Conservation (phyloP, 73 alveolate genomes). For the Paramecium sonneborni region DNA sequence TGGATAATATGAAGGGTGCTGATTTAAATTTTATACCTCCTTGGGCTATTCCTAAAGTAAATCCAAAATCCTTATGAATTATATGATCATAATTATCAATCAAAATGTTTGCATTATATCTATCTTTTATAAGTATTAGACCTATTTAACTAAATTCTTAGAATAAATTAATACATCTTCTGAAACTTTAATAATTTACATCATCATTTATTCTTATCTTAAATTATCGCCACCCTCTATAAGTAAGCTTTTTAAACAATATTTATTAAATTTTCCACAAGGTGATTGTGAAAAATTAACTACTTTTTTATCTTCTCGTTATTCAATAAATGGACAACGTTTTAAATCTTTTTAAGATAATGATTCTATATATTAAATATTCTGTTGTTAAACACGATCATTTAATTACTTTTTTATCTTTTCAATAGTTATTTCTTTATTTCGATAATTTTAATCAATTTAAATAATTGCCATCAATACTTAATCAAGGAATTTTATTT, state of each 20-base stretch:
- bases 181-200: slow-evolving; percentile 81
- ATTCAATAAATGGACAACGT: background rate
- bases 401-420: background rate
- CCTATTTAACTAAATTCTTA: too few species aligned
- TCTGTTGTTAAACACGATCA: background rate
- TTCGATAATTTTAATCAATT: background rate
- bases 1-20: slow-evolving; percentile 90
- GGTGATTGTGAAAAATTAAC: slow-evolving; percentile 69
- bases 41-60: slow-evolving; percentile 94
- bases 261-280: slow-evolving; percentile 72
- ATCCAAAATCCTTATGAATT: slow-evolving; percentile 98
- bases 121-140: slow-evolving; percentile 96
- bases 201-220: slow-evolving; percentile 88
- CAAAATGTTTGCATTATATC: slow-evolving; percentile 99
- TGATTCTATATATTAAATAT: background rate
- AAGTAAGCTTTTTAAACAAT: slow-evolving; percentile 77
- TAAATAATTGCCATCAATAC: background rate
- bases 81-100: slow-evolving; percentile 96
- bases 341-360: background rate
- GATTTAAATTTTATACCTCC: slow-evolving; percentile 95
- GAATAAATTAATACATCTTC: slow-evolving; percentile 75
- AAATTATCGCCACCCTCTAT: slow-evolving; percentile 90
- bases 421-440: background rate
- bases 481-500: background rate
- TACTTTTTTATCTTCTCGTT: background rate